Percentiles rank a stretch among this genome's conserved stretches.
These are phyloP conservation scores for Thermothelomyces thermophilus DNA, from an alignment of 2,329 filamentous ascomycete species.

Conservation along the genomic window DNA sequence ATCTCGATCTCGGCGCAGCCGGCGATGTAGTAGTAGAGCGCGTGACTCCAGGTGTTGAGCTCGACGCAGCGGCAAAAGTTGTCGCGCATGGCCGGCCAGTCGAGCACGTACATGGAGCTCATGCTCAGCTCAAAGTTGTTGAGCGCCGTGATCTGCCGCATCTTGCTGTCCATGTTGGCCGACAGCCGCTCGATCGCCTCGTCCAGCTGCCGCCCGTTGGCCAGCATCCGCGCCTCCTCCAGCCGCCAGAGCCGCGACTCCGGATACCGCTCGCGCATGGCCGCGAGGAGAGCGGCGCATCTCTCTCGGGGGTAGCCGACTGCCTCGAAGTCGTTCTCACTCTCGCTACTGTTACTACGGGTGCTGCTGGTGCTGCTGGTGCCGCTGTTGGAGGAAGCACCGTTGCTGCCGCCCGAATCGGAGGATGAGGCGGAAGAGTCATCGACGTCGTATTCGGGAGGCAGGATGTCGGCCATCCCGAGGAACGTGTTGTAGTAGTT, in stretches of 20 bases:
- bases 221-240: constrained; percentile 75
- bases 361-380: constrained; percentile 23
- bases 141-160: constrained; percentile 83
- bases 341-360: background rate
- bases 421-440: constrained; percentile 26
- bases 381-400: too few relatives aligned
- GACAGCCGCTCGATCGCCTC: constrained; percentile 61
- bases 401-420: constrained; percentile 17
- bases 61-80: constrained; percentile 69
- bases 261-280: constrained; percentile 74
- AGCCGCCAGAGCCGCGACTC: constrained; percentile 79
- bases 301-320: constrained; percentile 66
- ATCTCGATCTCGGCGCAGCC: constrained; percentile 72
- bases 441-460: constrained; percentile 49
- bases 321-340: constrained; percentile 46
- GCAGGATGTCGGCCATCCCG: constrained; percentile 81
- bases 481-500: constrained; percentile 85
- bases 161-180: constrained; percentile 55
- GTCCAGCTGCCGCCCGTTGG: constrained; percentile 59
- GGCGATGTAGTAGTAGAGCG: constrained; percentile 83
- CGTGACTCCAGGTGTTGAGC: constrained; percentile 86
- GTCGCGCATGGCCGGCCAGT: constrained; percentile 66
- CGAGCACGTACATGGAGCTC: constrained; percentile 69
- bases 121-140: constrained; percentile 79
- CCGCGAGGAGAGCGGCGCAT: constrained; percentile 59